Conservation (phyloP, 2,329 filamentous ascomycete genomes). For the Aspergillus neotritici region DNA sequence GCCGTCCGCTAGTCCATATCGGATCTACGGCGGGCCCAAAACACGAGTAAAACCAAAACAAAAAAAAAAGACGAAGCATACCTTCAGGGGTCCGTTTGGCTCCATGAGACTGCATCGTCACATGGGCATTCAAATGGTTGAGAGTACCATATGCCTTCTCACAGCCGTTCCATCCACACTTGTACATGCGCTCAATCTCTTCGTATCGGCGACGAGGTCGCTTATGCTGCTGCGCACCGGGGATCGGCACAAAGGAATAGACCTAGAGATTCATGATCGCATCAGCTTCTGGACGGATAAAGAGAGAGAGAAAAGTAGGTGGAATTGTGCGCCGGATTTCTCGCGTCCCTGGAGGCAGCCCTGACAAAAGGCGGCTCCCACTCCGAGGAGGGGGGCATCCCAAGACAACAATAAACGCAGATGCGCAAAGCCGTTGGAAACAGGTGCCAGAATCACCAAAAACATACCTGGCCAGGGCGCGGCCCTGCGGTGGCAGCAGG, state of each 20-base stretch:
- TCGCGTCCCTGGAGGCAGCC: constrained; percentile 12
- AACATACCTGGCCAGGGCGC: constrained; percentile 58
- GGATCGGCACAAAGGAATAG: constrained; percentile 96
- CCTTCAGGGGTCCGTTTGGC: constrained; percentile 94
- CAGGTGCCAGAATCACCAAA: constrained; percentile 33
- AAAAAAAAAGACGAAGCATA: constrained; percentile 45
- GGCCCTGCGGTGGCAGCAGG: constrained; percentile 57
- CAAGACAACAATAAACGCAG: constrained; percentile 25
- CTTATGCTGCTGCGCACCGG: constrained; percentile 95
- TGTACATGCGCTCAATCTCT: constrained; percentile 99
- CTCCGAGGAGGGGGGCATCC: constrained; percentile 15
- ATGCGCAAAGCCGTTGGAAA: constrained; percentile 25
- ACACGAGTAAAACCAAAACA: constrained; percentile 19
- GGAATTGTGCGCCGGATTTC: constrained; percentile 18
- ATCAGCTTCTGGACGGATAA: constrained; percentile 17
- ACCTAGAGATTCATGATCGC: constrained; percentile 53
- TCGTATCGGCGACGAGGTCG: constrained; percentile 88
- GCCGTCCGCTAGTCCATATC: constrained; percentile 36
- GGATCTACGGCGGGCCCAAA: constrained; percentile 32
- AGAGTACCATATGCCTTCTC: constrained; percentile 98
- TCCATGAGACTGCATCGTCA: constrained; percentile 97
- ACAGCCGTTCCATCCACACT: constrained; percentile 96
- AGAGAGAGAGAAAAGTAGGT: constrained; percentile 9
- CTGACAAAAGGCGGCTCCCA: constrained; percentile 10
- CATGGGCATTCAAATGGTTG: constrained; percentile 95